These are phyloP conservation scores for Hypericum perforatum DNA, from an alignment of 345 rosid species.

Conservation along the genomic window DNA sequence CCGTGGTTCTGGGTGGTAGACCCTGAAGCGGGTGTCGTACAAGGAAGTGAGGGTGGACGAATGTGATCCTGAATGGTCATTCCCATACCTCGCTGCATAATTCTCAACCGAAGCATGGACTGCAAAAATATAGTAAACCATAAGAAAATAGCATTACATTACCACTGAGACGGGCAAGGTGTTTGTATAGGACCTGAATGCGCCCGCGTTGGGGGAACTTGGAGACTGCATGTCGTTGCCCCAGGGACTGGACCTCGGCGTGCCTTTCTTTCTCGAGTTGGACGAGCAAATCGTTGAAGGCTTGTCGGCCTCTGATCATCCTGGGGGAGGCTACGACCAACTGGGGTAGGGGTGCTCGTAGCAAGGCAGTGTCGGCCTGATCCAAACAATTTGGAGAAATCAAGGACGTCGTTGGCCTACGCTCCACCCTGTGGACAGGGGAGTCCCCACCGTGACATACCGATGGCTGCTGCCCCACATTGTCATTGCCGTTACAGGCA, in stretches of 20 bases:
- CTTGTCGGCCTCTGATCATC: conserved; percentile 73
- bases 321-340: conserved; percentile 33
- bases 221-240: conserved; percentile 44
- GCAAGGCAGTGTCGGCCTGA: conserved; percentile 12
- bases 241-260: conserved; percentile 38
- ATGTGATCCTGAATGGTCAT: conserved; percentile 28
- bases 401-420: conserved; percentile 7
- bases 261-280: conserved; percentile 47
- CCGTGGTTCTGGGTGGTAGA: conserved; percentile 24
- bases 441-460: conserved; percentile 2
- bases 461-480: too few relatives aligned
- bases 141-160: not conserved
- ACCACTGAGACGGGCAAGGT: not conserved
- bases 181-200: conserved; percentile 43
- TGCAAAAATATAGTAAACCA: conserved; percentile 12
- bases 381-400: conserved; percentile 4
- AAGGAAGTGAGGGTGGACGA: conserved; percentile 17
- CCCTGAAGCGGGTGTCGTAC: conserved; percentile 10
- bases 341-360: conserved; percentile 16
- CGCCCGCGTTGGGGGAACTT: conserved; percentile 67
- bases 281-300: conserved; percentile 53
- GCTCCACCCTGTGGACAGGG: conserved; percentile 4
- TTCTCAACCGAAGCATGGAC: conserved; percentile 60
- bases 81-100: conserved; percentile 41
- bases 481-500: conserved; percentile 12